These are phyloP conservation scores for Apiotrichum siamense DNA, from an alignment of 1,284 basidiomycete species.

Conservation along the genomic window DNA sequence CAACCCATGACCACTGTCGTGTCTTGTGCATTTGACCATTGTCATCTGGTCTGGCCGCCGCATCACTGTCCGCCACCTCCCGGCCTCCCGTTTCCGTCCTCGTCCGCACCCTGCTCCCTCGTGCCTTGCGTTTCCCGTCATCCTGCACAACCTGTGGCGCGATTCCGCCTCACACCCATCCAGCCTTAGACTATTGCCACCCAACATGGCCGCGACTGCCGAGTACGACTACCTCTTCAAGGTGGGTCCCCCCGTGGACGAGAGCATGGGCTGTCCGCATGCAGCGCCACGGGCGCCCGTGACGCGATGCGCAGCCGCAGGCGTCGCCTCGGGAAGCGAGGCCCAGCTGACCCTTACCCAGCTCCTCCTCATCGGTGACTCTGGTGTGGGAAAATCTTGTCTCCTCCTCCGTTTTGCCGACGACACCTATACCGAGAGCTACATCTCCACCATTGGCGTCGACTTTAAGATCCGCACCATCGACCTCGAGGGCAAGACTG, in stretches of 20 bases:
- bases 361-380: conserved; percentile 67
- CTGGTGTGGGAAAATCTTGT: conserved; percentile 97
- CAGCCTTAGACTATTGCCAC: conserved; percentile 1
- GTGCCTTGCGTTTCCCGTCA: too few species aligned
- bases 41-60: too few species aligned
- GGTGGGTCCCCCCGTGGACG: too few species aligned
- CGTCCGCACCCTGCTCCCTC: too few species aligned
- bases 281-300: background rate
- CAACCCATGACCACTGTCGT: too few species aligned
- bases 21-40: too few species aligned
- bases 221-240: conserved; percentile 99
- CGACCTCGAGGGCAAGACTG: conserved; percentile 98
- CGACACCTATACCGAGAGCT: conserved; percentile 98
- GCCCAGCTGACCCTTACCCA: conserved; percentile 17
- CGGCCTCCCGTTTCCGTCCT: too few species aligned
- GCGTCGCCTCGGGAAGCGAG: background rate
- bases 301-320: background rate
- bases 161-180: too few species aligned
- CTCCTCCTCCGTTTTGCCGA: conserved; percentile 97
- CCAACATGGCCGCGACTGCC: conserved; percentile 54
- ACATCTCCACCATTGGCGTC: conserved; percentile 97
- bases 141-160: too few species aligned
- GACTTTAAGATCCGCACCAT: conserved; percentile 99
- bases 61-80: too few species aligned
- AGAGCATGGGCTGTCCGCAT: background rate